Percentiles rank a stretch among this genome's conserved stretches.
These are phyloP conservation scores for Xylariales sp. DNA, from an alignment of 2,329 filamentous ascomycete genomes.

Conservation along the genomic window DNA sequence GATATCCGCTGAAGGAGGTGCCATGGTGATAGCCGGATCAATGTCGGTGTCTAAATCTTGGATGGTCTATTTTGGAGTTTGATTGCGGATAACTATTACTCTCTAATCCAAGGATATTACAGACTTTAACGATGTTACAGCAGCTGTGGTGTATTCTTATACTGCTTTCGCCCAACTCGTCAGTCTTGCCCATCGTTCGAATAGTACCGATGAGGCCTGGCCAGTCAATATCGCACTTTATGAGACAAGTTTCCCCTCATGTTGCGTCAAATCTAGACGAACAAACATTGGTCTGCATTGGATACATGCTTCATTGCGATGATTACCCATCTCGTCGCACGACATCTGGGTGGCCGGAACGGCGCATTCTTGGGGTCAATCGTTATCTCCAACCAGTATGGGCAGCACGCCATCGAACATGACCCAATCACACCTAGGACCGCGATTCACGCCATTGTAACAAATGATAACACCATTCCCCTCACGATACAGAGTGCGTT, in stretches of 20 bases:
- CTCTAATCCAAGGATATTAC: too few species aligned
- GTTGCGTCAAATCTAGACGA: background rate
- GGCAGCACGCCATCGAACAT: background rate
- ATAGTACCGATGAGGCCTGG: background rate
- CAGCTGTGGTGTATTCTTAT: background rate
- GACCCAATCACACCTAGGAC: background rate
- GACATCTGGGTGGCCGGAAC: background rate
- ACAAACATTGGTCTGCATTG: background rate
- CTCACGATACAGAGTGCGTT: too few species aligned
- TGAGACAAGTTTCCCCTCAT: background rate
- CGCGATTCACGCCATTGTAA: too few species aligned
- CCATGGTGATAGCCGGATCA: background rate
- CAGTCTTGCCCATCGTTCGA: background rate
- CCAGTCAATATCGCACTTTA: background rate
- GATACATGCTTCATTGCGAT: background rate
- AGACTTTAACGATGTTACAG: background rate
- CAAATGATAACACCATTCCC: too few species aligned
- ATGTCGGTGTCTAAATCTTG: too few species aligned
- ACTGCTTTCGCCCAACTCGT: background rate
- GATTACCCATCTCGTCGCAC: too few species aligned
- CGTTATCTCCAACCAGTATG: too few species aligned
- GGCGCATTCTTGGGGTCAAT: background rate
- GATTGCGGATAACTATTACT: too few species aligned
- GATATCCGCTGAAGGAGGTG: slow-evolving; percentile 1
- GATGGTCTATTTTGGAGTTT: too few species aligned